phyloP scores from a whole-genome alignment of 371 early-diverging fungal genomes.

The Coemansia sp. region DNA sequence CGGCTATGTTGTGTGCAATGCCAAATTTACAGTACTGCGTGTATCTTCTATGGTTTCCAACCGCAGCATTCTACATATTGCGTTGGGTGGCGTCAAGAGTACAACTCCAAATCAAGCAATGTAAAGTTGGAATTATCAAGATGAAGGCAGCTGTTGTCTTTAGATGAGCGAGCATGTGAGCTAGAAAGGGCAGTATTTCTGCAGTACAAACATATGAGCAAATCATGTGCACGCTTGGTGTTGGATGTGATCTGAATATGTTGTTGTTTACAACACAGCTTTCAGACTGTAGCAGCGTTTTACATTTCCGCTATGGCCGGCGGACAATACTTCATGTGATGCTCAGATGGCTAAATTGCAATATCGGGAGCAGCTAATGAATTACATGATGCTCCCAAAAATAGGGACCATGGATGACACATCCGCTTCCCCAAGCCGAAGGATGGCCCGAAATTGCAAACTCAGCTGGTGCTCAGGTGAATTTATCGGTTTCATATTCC shows the following conservation, averaged over 20 bases:
- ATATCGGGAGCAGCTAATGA: slow-evolving; percentile 13
- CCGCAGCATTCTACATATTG: not conserved
- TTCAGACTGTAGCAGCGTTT: not conserved
- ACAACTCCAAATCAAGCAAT: not conserved
- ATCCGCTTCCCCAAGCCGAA: not conserved
- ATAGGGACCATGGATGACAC: slow-evolving; percentile 1
- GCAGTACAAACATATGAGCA: not conserved
- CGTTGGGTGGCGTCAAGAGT: too few relatives aligned
- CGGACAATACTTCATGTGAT: slow-evolving; percentile 4
- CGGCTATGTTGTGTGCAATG: slow-evolving; percentile 46
- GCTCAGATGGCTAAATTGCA: slow-evolving; percentile 10
- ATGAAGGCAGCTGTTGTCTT: not conserved
- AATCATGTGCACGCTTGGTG: not conserved
- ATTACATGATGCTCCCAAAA: not conserved
- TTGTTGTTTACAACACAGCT: not conserved
- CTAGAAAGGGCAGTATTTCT: not conserved
- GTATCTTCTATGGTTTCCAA: slow-evolving; percentile 16
- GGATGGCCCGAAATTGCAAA: slow-evolving; percentile 16
- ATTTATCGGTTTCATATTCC: not conserved
- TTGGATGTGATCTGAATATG: not conserved
- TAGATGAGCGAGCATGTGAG: not conserved
- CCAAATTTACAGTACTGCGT: slow-evolving; percentile 32
- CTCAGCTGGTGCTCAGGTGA: slow-evolving; percentile 11
- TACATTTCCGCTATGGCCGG: not conserved
- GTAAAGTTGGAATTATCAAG: not conserved